These are phyloP conservation scores for Rhodotorula sp. DNA, from an alignment of 1,284 basidiomycete species.

Conservation along the genomic window DNA sequence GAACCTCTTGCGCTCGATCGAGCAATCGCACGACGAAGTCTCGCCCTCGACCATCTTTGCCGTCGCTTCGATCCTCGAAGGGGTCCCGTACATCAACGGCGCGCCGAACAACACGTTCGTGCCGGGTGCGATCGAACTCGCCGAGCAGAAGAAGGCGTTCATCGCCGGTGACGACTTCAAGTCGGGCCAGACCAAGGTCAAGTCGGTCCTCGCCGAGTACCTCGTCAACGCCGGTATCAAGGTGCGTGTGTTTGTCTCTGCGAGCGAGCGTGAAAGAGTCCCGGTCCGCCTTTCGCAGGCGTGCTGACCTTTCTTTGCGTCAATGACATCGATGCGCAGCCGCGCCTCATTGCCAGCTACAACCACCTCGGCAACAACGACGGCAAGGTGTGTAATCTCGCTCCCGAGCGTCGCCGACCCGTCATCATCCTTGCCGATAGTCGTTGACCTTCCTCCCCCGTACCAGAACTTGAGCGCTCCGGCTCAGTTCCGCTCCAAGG, in stretches of 20 bases:
- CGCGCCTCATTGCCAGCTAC: slow-evolving; percentile 61
- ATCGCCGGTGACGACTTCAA: slow-evolving; percentile 99
- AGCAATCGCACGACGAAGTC: slow-evolving; percentile 82
- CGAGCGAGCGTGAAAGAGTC: no score
- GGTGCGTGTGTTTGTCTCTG: slow-evolving; percentile 36
- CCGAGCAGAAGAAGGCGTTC: slow-evolving; percentile 85
- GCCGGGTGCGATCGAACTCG: slow-evolving; percentile 88
- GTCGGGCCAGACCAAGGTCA: slow-evolving; percentile 56
- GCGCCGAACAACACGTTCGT: slow-evolving; percentile 97
- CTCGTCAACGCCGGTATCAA: slow-evolving; percentile 99
- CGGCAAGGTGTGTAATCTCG: slow-evolving; percentile 52
- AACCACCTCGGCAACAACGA: slow-evolving; percentile 99
- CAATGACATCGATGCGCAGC: no score
- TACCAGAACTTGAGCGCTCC: slow-evolving; percentile 47
- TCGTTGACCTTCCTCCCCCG: no score
- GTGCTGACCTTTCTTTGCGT: not conserved
- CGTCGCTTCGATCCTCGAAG: slow-evolving; percentile 92
- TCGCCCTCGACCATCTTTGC: slow-evolving; percentile 96
- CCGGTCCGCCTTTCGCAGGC: not conserved
- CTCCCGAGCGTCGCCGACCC: no score
- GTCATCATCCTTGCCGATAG: no score
- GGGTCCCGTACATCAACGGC: slow-evolving; percentile 69
- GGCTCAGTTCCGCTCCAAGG: slow-evolving; percentile 95
- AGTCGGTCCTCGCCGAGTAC: slow-evolving; percentile 81
- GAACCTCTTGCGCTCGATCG: slow-evolving; percentile 79